phyloP scores from a whole-genome alignment of 148 eudicot genomes.

The Persicaria maculosa region DNA sequence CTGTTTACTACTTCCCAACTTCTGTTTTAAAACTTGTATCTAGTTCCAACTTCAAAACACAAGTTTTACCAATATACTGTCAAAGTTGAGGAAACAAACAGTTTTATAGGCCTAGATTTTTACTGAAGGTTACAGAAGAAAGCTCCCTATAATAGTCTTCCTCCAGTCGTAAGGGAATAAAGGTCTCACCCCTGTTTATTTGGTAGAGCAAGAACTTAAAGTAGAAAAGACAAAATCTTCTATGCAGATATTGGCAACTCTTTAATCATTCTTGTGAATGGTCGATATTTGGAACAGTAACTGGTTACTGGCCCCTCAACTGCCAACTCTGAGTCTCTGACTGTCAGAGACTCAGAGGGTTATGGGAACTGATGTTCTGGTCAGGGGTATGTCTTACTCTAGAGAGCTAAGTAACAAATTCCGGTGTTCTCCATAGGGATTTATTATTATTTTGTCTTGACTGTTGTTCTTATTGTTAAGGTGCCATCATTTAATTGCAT shows the following conservation, averaged over 20 bases:
- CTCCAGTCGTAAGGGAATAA: neutral
- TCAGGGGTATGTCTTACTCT: neutral
- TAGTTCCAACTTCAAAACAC: neutral
- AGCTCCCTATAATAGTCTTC: neutral
- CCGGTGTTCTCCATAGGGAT: neutral
- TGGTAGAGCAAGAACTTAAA: neutral
- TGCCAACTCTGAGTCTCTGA: neutral
- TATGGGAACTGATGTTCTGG: neutral
- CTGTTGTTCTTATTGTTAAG: neutral
- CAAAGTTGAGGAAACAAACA: neutral
- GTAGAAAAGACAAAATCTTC: neutral
- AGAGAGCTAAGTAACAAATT: neutral
- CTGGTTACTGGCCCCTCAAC: neutral
- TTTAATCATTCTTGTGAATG: neutral
- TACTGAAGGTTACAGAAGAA: neutral
- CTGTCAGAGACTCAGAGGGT: neutral
- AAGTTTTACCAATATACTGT: neutral
- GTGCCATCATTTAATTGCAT: slow-evolving; percentile 15
- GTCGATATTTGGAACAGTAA: neutral
- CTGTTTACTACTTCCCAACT: neutral
- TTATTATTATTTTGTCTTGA: neutral
- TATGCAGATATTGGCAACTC: neutral
- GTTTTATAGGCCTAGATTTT: neutral
- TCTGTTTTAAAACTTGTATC: neutral
- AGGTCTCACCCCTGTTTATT: neutral